A percentile compares a stretch with the other conserved stretches of the same genome.
Evolutionary conservation across 2,329 filamentous ascomycete genomes (phyloP).

Genomic region (Chaetomiaceae sp.): DNA sequence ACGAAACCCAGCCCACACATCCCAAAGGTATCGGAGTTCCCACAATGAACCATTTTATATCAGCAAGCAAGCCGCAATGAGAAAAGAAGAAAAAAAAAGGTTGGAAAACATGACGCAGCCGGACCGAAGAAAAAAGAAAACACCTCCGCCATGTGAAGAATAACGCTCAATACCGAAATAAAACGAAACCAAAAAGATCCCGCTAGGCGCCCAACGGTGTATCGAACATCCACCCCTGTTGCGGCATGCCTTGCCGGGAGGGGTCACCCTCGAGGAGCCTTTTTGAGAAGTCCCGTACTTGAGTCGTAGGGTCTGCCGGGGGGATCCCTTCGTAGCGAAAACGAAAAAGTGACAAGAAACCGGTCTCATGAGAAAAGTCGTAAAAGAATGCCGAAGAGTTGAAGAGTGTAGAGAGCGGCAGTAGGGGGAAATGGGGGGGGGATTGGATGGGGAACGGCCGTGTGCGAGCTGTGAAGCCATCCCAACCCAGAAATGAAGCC

Average conservation of each 20-base stretch:
- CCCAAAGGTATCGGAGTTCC: slow-evolving; percentile 8
- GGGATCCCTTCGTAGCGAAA: too few relatives aligned
- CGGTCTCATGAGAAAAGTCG: neutral
- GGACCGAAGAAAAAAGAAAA: slow-evolving; percentile 11
- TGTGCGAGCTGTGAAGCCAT: slow-evolving; percentile 5
- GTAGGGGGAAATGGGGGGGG: neutral
- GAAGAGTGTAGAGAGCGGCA: neutral
- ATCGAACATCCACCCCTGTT: neutral
- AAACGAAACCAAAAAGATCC: neutral
- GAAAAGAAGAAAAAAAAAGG: neutral
- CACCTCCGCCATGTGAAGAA: slow-evolving; percentile 7
- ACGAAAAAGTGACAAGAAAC: neutral
- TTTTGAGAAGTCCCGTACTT: too few relatives aligned
- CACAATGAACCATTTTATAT: slow-evolving; percentile 11
- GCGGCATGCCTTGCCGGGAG: neutral
- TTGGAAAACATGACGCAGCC: neutral
- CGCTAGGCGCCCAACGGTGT: neutral
- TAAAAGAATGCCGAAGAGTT: neutral
- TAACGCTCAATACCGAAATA: neutral
- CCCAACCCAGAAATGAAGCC: slow-evolving; percentile 12
- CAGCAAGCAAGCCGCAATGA: slow-evolving; percentile 4
- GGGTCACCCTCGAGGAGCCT: too few relatives aligned
- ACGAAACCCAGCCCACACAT: slow-evolving; percentile 2
- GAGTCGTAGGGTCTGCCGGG: too few relatives aligned
- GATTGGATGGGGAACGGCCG: neutral